A percentile compares a stretch with the other conserved stretches of the same genome.
These are phyloP conservation scores for Mangifera indica DNA, from an alignment of 345 rosid species.

Conservation along the genomic window DNA sequence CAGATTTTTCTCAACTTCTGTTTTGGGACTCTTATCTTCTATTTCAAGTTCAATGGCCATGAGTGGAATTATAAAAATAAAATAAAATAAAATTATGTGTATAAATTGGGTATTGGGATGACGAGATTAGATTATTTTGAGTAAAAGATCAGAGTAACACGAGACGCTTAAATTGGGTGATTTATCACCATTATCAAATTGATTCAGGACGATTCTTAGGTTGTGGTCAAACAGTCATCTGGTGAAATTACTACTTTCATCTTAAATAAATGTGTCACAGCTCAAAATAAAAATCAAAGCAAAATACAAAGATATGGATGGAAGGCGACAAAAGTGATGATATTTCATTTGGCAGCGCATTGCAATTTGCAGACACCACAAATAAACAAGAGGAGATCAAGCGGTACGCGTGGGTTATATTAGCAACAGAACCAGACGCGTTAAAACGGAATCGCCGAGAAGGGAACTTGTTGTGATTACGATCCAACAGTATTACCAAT, in stretches of 20 bases:
- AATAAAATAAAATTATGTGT: too few relatives aligned
- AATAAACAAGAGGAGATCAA: conserved; percentile 13
- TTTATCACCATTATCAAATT: too few relatives aligned
- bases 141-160: too few relatives aligned
- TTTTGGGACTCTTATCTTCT: background rate
- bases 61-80: too few relatives aligned
- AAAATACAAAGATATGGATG: background rate
- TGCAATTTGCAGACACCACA: conserved; percentile 25
- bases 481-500: conserved; percentile 19
- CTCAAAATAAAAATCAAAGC: background rate
- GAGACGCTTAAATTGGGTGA: too few relatives aligned
- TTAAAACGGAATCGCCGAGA: background rate
- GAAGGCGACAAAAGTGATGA: conserved; percentile 22
- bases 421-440: background rate
- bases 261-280: too few relatives aligned
- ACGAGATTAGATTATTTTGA: too few relatives aligned
- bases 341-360: background rate
- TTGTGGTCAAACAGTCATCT: too few relatives aligned
- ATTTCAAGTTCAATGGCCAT: too few relatives aligned
- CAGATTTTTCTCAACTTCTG: background rate
- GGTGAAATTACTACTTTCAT: too few relatives aligned
- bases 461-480: background rate
- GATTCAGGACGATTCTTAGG: too few relatives aligned
- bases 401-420: conserved; percentile 28
- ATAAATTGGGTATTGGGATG: too few relatives aligned